Conservation (phyloP, 345 rosid genomes). For the Brassica napus region Da-Ae NC_063445.1:21158001-21158500, state of each 20-base stretch:
- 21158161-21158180: background rate
- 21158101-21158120: background rate
- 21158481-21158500: constrained; percentile 27
- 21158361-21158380: constrained; percentile 17
- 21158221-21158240: background rate
- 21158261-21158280: constrained; percentile 1
- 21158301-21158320: background rate
- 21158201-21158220: background rate
- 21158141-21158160: background rate
- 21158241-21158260: background rate
- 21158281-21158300: background rate
- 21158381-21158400: constrained; percentile 35
- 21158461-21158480: constrained; percentile 32
- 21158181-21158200: background rate
- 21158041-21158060: too few relatives aligned
- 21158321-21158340: background rate
- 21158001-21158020: too few relatives aligned
- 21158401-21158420: constrained; percentile 40
- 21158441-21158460: constrained; percentile 33
- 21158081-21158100: background rate
- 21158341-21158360: background rate
- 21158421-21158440: constrained; percentile 44
- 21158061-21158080: background rate
- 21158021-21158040: too few relatives aligned
- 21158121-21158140: background rate